Evolutionary conservation across 768 basidiomycete genomes (phyloP), one percentile per base, ranked within the genome.

Genomic region (Amanita fuliginea): DNA sequence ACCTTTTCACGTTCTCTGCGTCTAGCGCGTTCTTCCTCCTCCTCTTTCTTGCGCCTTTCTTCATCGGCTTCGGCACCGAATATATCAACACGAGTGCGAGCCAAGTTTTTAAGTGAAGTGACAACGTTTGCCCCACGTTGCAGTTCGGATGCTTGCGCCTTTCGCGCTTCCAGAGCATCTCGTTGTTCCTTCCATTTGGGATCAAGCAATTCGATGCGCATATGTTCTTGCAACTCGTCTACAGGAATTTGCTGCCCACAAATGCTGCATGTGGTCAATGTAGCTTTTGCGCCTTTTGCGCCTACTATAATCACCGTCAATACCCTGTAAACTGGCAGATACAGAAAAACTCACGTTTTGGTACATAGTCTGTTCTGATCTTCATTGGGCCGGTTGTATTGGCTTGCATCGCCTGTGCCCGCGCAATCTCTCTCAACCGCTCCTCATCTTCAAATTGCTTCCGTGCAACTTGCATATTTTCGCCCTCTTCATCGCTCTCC

Each of bases 161-260:
- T 90, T 63, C 94, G 86, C 30, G 84, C 78, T 63, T 99, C 96
- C 58, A 94, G 68, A 9, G 69, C 76, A 59, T 92, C 86, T 55
- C 95, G 86, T 63, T 95, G 91, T 54, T 93, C 91, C 65, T 97
- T 97, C 94, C 95, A 99, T 63, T 85, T 82, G 36, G 96, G 96
- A 67, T 99, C 96, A 57, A 99, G 77, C 53, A 97, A 66, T 63
- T 99, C 96, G 61, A 98, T 98, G 57, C 96, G 89, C 81, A 97
- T 93, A 64, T 98, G 96, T 62, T 98, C 94, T 57, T 95, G 81
- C 40, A 98, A 71, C 63, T 98, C 95, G 67, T 96, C 88, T 58
- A 94, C 85, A 22, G 96, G 85, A 33, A 99, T 88, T 65, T 92
- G 86, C 64, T 98, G 94, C n/a, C 87, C 85, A 67, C 94, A 96